Conservation (phyloP, 495 filamentous ascomycete species). For the Xylaria venustula region DNA sequence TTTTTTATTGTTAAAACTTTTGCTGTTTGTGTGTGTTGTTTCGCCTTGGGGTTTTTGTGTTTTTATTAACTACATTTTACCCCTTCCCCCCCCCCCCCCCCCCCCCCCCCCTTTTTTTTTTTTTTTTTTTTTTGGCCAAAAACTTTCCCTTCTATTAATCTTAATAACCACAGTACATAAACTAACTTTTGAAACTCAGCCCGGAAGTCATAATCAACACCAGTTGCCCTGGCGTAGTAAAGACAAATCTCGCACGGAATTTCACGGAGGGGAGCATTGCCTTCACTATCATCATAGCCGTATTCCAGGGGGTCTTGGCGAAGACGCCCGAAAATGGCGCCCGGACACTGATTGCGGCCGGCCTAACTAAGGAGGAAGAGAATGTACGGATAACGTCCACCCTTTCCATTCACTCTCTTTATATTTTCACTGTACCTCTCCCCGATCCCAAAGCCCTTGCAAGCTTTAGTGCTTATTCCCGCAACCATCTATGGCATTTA, state of each 20-base stretch:
- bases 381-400: constrained; percentile 18
- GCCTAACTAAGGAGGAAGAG: constrained; percentile 30
- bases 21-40: no score
- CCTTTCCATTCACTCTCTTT: not conserved
- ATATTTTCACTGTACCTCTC: no score
- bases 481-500: not conserved
- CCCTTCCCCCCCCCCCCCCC: no score
- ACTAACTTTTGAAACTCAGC: constrained; percentile 7
- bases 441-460: not conserved
- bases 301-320: constrained; percentile 19
- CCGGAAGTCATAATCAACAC: constrained; percentile 42
- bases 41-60: no score
- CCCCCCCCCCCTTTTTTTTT: not conserved
- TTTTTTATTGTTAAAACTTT: no score
- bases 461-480: not conserved
- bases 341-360: constrained; percentile 32
- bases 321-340: constrained; percentile 36
- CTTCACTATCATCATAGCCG: constrained; percentile 10
- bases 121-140: not conserved
- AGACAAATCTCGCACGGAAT: constrained; percentile 33
- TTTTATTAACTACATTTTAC: no score
- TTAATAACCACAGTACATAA: not conserved
- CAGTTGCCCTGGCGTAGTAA: constrained; percentile 46
- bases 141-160: not conserved
- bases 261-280: constrained; percentile 19